Conservation (phyloP, 148 eudicot species). For the Rhododendron griersonianum region DNA sequence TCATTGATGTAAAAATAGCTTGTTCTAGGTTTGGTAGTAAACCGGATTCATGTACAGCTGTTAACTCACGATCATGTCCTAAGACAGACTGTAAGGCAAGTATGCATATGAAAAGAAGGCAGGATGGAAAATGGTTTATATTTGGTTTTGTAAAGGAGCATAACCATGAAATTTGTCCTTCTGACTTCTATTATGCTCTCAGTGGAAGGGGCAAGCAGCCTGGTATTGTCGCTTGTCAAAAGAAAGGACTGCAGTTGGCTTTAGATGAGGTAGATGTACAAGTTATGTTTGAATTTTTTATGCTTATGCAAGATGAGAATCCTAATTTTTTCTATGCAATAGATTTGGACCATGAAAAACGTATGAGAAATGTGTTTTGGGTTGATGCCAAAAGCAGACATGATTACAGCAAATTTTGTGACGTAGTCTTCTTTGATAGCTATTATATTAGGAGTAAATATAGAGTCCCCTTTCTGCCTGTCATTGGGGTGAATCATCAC, state of each 20-base stretch:
- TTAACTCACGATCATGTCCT: constrained; percentile 25
- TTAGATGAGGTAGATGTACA: constrained; percentile 25
- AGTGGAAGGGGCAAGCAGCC: not conserved
- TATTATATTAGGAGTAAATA: constrained; percentile 15
- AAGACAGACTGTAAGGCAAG: constrained; percentile 41
- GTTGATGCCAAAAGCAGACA: constrained; percentile 26
- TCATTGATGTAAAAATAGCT: constrained; percentile 36
- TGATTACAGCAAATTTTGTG: constrained; percentile 24
- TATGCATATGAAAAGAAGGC: constrained; percentile 37
- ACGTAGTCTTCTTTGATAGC: constrained; percentile 27
- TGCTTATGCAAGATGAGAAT: constrained; percentile 25
- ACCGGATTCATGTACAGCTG: constrained; percentile 22
- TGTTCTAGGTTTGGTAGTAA: constrained; percentile 36
- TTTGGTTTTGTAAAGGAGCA: constrained; percentile 33
- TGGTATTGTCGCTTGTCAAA: constrained; percentile 9
- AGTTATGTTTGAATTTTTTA: constrained; percentile 20
- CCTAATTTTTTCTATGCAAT: constrained; percentile 26
- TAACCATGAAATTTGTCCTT: constrained; percentile 34
- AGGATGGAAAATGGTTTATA: constrained; percentile 38
- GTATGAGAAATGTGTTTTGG: constrained; percentile 29
- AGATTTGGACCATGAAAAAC: constrained; percentile 25
- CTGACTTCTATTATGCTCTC: constrained; percentile 10
- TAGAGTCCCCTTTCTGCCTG: constrained; percentile 23
- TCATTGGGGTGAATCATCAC: constrained; percentile 32
- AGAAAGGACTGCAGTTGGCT: constrained; percentile 20